phyloP scores from a whole-genome alignment of 2,329 filamentous ascomycete species.

The Ophiostoma populinum region DNA sequence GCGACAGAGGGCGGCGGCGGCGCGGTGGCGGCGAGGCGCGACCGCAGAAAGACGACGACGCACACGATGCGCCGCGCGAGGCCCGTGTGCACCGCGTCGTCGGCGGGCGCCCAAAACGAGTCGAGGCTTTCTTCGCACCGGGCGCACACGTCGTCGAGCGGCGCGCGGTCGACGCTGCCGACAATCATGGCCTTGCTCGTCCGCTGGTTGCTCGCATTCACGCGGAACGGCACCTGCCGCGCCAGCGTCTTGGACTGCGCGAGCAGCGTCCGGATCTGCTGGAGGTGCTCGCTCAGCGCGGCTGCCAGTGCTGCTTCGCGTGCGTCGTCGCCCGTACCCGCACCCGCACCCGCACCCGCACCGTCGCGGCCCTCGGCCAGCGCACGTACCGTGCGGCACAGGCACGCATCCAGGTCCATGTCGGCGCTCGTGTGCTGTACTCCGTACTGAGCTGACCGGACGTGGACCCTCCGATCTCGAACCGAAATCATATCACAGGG shows the following conservation, averaged over 20 bases:
- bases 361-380: neutral
- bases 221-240: conserved; percentile 16
- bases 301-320: neutral
- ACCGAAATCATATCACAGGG: neutral
- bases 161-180: conserved; percentile 8
- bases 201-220: conserved; percentile 17
- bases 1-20: conserved; percentile 12
- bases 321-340: neutral
- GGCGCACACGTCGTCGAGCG: conserved; percentile 9
- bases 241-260: conserved; percentile 15
- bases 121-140: conserved; percentile 7
- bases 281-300: neutral
- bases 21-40: conserved; percentile 13
- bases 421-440: neutral
- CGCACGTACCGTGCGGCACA: neutral
- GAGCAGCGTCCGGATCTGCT: conserved; percentile 10
- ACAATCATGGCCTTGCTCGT: conserved; percentile 17
- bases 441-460: neutral
- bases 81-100: conserved; percentile 11
- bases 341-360: neutral
- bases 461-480: neutral
- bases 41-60: conserved; percentile 16
- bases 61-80: conserved; percentile 16
- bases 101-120: conserved; percentile 13
- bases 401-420: neutral